Percentiles rank a stretch among this genome's conserved stretches.
Evolutionary conservation across 768 basidiomycete species (phyloP).

Genomic region (Strobilomyces confusus): DNA sequence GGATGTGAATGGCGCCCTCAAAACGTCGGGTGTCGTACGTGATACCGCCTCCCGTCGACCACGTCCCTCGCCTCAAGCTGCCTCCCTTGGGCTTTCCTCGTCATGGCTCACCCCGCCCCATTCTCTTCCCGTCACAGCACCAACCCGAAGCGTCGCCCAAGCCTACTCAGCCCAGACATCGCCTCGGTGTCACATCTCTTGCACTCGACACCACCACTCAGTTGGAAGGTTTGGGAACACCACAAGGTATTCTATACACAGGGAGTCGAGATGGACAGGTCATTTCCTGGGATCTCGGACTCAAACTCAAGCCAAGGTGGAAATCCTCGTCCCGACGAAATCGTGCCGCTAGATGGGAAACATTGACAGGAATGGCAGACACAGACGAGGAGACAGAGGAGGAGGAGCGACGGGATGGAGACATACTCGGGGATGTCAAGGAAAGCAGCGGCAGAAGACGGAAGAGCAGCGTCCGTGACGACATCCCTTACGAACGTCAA

Average conservation of each 20-base stretch:
- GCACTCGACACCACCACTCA: slow-evolving; percentile 82
- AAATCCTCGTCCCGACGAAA: slow-evolving; percentile 15
- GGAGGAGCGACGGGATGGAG: slow-evolving; percentile 68
- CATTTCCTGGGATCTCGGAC: slow-evolving; percentile 80
- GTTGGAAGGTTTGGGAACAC: slow-evolving; percentile 57
- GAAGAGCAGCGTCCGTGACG: slow-evolving; percentile 25
- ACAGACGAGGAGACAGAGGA: slow-evolving; percentile 66
- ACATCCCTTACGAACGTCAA: slow-evolving; percentile 61
- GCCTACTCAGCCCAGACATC: slow-evolving; percentile 67
- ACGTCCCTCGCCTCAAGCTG: slow-evolving; percentile 62
- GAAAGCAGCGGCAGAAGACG: slow-evolving; percentile 33
- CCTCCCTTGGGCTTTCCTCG: slow-evolving; percentile 63
- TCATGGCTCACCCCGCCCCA: slow-evolving; percentile 64
- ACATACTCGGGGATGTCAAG: slow-evolving; percentile 71
- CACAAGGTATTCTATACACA: slow-evolving; percentile 87
- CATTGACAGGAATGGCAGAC: slow-evolving; percentile 81
- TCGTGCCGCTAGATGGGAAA: slow-evolving; percentile 59
- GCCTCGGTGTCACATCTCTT: slow-evolving; percentile 82
- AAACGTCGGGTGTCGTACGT: slow-evolving; percentile 83
- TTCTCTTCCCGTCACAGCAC: slow-evolving; percentile 46
- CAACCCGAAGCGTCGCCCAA: slow-evolving; percentile 16
- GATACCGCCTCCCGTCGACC: slow-evolving; percentile 65
- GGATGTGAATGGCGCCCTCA: slow-evolving; percentile 40
- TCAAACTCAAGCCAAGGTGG: slow-evolving; percentile 53
- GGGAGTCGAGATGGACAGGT: slow-evolving; percentile 87